Evolutionary conservation across 306 rosid genomes (phyloP), one percentile per base, ranked within the genome.

Genomic region (Mucuna pruriens): DNA sequence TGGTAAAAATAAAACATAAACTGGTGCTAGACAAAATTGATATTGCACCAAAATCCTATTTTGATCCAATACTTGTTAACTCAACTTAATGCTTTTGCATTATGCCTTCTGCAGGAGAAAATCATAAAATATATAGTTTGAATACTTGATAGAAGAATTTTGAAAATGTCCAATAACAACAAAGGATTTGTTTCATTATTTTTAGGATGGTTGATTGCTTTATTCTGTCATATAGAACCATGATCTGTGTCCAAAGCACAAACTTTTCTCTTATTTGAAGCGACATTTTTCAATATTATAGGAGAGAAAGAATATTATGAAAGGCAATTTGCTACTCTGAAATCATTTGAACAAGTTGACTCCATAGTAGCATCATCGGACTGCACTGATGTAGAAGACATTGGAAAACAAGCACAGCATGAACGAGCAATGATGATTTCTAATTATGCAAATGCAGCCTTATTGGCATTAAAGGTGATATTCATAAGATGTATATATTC

Each of bases 301-400:
- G 94, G 88, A n/a, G 94, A 88, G 85, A 90, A 75, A 61, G 87
- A 90, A 12, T 90, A 90, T 11, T 90, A 90, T 31, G 89, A 82
- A 62, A 86, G 52, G 42, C 91, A 88, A 76, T 64, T 86, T 49
- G 86, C 91, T 11, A 90, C 94, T 31, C 85, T 90, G 8, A 84
- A 77, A 45, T 90, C 94, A 15, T 90, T 90, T 81, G 91, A 90
- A 78, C 91, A 90, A 78, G 94, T 88, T 60, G 91, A 90, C 48
- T 12, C 87, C 48, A 9, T 86, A 80, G 82, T 82, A 51, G 46
- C 69, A n/a, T 42, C n/a, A n/a, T n/a, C 66, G 8, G 60, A 73
- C 34, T 68, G 54, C 45, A 19, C 2, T 22, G 77, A 42, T 71
- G 87, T 16, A 71, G 82, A 77, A 63, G 86, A 84, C 34, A 55